Conservation (phyloP, 768 basidiomycete species). For the Tephrocybe sp. region DNA sequence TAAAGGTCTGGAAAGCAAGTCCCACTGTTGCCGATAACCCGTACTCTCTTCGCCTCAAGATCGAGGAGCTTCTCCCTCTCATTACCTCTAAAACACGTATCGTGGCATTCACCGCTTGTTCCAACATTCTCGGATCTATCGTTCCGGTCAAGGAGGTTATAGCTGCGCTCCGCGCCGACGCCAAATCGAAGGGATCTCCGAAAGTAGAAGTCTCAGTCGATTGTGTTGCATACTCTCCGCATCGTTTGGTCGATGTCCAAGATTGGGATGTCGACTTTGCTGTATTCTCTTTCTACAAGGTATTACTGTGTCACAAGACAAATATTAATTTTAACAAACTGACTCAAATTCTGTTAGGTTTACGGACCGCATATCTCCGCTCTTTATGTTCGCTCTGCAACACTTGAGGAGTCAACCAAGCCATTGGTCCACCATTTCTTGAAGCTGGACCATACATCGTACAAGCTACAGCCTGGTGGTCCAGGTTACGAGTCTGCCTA, state of each 20-base stretch:
- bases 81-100: constrained; percentile 67
- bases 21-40: constrained; percentile 56
- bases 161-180: constrained; percentile 48
- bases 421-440: constrained; percentile 76
- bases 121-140: constrained; percentile 72
- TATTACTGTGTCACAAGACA: too few species aligned
- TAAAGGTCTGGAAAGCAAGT: constrained; percentile 60
- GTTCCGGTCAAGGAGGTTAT: constrained; percentile 61
- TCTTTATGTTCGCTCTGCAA: constrained; percentile 55
- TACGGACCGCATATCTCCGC: constrained; percentile 75
- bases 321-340: not conserved
- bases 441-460: constrained; percentile 38
- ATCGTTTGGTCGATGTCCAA: constrained; percentile 67
- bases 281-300: constrained; percentile 78
- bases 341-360: constrained; percentile 39
- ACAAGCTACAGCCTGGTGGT: constrained; percentile 74
- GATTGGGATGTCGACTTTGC: constrained; percentile 79
- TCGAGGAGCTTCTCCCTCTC: constrained; percentile 59
- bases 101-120: constrained; percentile 72
- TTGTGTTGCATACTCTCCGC: constrained; percentile 80
- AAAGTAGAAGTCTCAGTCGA: constrained; percentile 73
- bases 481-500: constrained; percentile 75
- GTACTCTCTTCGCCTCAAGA: constrained; percentile 58
- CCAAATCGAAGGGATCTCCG: constrained; percentile 48
- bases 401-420: constrained; percentile 51